Evolutionary conservation across 164 flowering plant genomes (phyloP), one percentile per base, ranked within the genome.

Genomic region (Buxus sempervirens): DNA sequence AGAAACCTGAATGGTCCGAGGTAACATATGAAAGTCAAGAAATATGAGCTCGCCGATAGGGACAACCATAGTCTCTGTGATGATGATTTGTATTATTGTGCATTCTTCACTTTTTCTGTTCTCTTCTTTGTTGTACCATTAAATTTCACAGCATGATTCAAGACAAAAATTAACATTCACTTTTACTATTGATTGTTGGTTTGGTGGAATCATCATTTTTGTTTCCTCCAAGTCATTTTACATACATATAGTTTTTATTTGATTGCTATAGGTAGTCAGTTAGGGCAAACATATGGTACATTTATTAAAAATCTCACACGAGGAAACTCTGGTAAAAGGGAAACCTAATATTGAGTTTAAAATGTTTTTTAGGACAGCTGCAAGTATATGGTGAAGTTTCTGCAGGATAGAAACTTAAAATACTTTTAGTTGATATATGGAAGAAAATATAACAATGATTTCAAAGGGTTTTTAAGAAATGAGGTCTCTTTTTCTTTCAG

Each of bases 1-100:
- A 85, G 97, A 76, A 95, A 91, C 76, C 75, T 91, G 79, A 95
- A 95, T 77, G 97, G 97, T n/a, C 75, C 91, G 59, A 90, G 92
- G 97, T 94, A 79, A 62, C 66, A 45, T 45, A 45, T 10, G 51
- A 1, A 45, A 45, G 51, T 15, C 51, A 45, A 45, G 51, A 45
- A 45, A 45, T 45, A 10, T 45, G 25, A 22, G 27, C 16, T 18
- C 15, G 38, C 13, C 38, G 32, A 49, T 20, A 59, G 20, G 32
- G 41, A 1, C 9, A 19, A 12, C 58, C 13, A 1, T 58, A 57
- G 45, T 45, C 27, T 49, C n/a, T n/a, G n/a, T 23, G 21, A 1
- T 67, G 22, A 42, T 66, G 63, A 15, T 60, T n/a, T 58, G 4
- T 58, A 27, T 27, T 18, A 58, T 0, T 27, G 20, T 58, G 0